Conservation (phyloP, 441 rosid genomes). For the Adansonia madagascariensis region DNA sequence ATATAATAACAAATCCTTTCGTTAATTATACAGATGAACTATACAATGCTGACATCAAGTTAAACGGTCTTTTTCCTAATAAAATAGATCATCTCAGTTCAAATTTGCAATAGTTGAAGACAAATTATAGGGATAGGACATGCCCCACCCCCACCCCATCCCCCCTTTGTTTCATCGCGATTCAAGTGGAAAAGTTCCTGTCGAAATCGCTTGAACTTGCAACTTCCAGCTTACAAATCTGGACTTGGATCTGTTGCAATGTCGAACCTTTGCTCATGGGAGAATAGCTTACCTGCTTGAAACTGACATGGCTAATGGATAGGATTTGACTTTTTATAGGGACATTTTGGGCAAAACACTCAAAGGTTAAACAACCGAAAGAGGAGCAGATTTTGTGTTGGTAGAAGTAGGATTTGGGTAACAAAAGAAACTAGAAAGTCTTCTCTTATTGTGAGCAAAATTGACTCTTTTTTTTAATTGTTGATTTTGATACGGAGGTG, state of each 20-base stretch:
- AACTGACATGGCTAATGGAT: conserved; percentile 31
- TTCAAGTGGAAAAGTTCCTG: neutral
- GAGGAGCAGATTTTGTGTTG: conserved; percentile 40
- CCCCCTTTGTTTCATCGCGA: neutral
- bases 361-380: neutral
- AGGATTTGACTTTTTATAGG: conserved; percentile 27
- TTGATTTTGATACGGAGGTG: conserved; percentile 31
- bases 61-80: neutral
- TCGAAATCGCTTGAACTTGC: neutral
- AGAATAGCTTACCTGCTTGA: neutral
- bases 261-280: neutral
- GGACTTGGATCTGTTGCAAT: neutral
- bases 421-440: conserved; percentile 29
- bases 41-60: neutral
- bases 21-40: neutral
- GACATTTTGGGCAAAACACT: conserved; percentile 24
- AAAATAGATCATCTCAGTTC: neutral
- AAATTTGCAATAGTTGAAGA: neutral
- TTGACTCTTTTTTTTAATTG: neutral
- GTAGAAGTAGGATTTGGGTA: conserved; percentile 33
- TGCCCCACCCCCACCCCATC: neutral
- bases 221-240: neutral
- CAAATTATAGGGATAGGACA: neutral
- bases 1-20: neutral
- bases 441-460: neutral